These are phyloP conservation scores for Hyaloscypha hepaticicola DNA, from an alignment of 495 filamentous ascomycete genomes.

Conservation along the genomic window DNA sequence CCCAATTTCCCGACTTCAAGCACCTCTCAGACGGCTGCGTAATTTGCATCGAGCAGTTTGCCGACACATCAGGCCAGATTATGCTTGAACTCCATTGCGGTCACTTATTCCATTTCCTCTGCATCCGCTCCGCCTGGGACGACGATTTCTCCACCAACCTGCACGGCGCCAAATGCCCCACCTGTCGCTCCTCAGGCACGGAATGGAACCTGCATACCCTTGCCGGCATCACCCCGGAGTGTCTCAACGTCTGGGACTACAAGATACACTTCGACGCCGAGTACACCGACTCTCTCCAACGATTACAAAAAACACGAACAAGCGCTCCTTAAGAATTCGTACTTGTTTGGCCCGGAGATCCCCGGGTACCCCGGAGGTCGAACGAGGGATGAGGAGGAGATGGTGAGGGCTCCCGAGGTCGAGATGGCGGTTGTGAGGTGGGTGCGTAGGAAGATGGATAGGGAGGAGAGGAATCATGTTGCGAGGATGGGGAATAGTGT, in stretches of 20 bases:
- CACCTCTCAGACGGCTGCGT: background rate
- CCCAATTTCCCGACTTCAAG: background rate
- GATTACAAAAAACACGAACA: too few relatives aligned
- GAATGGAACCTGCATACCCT: background rate
- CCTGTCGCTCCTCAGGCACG: slow-evolving; percentile 1
- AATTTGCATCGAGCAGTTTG: slow-evolving; percentile 3
- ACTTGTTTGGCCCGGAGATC: too few relatives aligned
- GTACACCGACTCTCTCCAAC: background rate
- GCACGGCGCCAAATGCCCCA: background rate
- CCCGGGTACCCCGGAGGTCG: too few relatives aligned
- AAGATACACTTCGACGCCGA: too few relatives aligned
- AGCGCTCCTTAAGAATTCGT: too few relatives aligned
- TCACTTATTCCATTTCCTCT: slow-evolving; percentile 15
- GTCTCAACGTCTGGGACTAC: slow-evolving; percentile 13
- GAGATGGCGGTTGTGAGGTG: too few relatives aligned
- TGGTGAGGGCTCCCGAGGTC: too few relatives aligned
- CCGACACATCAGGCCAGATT: background rate
- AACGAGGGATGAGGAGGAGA: too few relatives aligned
- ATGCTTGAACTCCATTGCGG: slow-evolving; percentile 15
- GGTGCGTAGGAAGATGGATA: too few relatives aligned
- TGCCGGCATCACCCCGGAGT: slow-evolving; percentile 8
- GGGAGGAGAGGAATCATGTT: too few relatives aligned
- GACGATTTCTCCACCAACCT: background rate
- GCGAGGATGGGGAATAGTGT: too few relatives aligned
- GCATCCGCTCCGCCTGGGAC: slow-evolving; percentile 14